These are phyloP conservation scores for Eucalyptus polybractea DNA, from an alignment of 345 rosid species.

Conservation along the genomic window DNA sequence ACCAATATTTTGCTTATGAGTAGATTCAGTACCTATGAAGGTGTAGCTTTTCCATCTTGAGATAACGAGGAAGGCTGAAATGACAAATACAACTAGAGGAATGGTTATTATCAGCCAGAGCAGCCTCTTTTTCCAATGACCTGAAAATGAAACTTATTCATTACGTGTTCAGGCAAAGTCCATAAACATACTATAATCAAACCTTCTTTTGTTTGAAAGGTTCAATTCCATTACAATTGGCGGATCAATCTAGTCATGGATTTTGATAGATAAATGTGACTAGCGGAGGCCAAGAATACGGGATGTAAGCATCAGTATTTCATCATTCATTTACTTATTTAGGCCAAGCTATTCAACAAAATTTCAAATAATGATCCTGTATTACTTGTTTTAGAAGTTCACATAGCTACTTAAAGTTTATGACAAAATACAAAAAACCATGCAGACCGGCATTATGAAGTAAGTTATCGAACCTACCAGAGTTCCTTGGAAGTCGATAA, in stretches of 20 bases:
- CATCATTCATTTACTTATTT: neutral
- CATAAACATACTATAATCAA: neutral
- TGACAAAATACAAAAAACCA: neutral
- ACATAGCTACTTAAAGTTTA: neutral
- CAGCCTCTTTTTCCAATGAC: neutral
- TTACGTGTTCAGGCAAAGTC: neutral
- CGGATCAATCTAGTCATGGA: neutral
- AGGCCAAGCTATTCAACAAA: neutral
- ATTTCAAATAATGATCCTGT: neutral
- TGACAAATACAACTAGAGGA: neutral
- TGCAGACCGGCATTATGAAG: neutral
- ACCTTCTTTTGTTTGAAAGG: no score
- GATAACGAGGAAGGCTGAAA: neutral
- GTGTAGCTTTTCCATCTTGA: neutral
- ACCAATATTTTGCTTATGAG: neutral
- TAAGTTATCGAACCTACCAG: neutral
- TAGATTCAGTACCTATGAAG: neutral
- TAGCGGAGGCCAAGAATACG: neutral
- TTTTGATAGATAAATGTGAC: neutral
- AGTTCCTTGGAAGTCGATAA: neutral
- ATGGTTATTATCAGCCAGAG: neutral
- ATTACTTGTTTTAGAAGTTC: neutral
- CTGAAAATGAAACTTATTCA: neutral
- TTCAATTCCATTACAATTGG: neutral
- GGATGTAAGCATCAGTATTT: neutral